Evolutionary conservation across 176 grass and related monocot species (phyloP), one percentile per base, ranked within the genome.

Genomic region (Triticum urartu): DNA sequence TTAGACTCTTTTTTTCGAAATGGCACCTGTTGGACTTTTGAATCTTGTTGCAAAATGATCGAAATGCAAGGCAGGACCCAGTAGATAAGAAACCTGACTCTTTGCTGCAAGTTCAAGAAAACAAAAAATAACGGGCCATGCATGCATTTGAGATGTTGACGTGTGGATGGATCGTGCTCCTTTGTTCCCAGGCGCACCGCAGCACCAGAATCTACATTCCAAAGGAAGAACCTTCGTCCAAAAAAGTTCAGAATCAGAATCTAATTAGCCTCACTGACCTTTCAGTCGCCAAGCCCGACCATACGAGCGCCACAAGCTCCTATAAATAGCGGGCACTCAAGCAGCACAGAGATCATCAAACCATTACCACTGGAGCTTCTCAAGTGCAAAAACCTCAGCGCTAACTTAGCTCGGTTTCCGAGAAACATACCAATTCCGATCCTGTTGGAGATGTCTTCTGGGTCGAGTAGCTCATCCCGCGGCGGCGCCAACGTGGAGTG

Each of bases 291-390:
- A 42, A 26, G 45, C 59, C 67, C 34, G 47, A 56, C 62, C 36
- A 24, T 64, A 30, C 9, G 39, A 40, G 24, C 71, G 28, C 28
- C 54, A 30, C 60, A 47, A 17, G 28, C 5, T 64, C 64, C 89
- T 91, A 88, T 91, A 91, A 91, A 81, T 91, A 91, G 30, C 24
- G 8, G 14, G 33, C 52, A 43, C 12, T n/a, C 11, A 17, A 81
- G 81, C 63, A 91, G 54, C 40, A 77, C 32, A 64, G 39, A n/a
- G 52, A 85, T 76, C 84, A 72, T 25, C 47, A 54, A 79, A 58
- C 54, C 17, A 58, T 58, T 3, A 81, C 34, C 86, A 78, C 10
- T 69, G 20, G 81, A 87, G 80, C 72, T 65, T 79, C 81, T 40
- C 22, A 64, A 77, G 40, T 3, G 25, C 7, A 74, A 66, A 90